Percentiles rank a stretch among this genome's conserved stretches.
Conservation (phyloP, 1,284 basidiomycete species). For the Leccinum fuscescens region DNA sequence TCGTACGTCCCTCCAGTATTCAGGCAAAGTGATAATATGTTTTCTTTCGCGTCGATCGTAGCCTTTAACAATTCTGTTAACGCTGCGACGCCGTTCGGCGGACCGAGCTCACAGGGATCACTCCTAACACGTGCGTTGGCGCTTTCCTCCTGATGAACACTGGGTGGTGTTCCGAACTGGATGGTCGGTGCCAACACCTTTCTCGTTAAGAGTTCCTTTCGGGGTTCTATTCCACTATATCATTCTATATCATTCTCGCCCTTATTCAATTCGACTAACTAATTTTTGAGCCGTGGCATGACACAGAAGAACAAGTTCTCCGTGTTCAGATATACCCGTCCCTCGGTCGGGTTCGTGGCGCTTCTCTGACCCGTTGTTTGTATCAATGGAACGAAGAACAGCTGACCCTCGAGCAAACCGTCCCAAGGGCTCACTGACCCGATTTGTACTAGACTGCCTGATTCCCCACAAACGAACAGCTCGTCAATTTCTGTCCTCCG, state of each 20-base stretch:
- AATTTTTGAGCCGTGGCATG: background rate
- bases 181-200: slow-evolving; percentile 89
- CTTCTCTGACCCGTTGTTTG: too few relatives aligned
- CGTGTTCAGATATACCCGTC: too few relatives aligned
- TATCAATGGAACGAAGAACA: too few relatives aligned
- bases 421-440: too few relatives aligned
- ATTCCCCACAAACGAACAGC: too few relatives aligned
- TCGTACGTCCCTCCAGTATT: slow-evolving; percentile 43
- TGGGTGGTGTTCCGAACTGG: slow-evolving; percentile 65
- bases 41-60: slow-evolving; percentile 40
- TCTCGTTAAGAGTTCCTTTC: slow-evolving; percentile 47
- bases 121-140: slow-evolving; percentile 67
- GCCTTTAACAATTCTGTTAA: slow-evolving; percentile 65
- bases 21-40: background rate
- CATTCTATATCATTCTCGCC: background rate
- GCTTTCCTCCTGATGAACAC: slow-evolving; percentile 76
- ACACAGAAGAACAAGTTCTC: slow-evolving; percentile 80
- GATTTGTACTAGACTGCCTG: too few relatives aligned
- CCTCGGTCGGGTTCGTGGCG: too few relatives aligned
- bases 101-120: slow-evolving; percentile 48
- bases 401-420: too few relatives aligned
- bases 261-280: background rate
- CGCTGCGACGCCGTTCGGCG: slow-evolving; percentile 75
- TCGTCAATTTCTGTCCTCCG: too few relatives aligned
- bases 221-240: background rate